Conservation (phyloP, 768 basidiomycete species). For the Exidia glandulosa region DNA sequence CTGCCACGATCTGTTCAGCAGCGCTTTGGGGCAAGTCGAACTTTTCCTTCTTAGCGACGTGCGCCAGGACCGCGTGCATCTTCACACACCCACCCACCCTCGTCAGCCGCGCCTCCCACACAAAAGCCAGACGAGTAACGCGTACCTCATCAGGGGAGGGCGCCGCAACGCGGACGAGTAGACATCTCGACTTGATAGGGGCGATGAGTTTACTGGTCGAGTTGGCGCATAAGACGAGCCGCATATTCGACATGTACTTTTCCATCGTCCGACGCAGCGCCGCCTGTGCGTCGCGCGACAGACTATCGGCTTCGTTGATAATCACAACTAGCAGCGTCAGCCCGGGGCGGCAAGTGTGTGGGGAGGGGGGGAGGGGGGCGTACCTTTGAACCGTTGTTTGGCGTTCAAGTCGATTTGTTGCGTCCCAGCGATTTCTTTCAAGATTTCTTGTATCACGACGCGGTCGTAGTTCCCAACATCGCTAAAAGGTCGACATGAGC, state of each 20-base stretch:
- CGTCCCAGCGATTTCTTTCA: slow-evolving; percentile 98
- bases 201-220: slow-evolving; percentile 93
- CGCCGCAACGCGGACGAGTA: slow-evolving; percentile 87
- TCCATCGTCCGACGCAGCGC: slow-evolving; percentile 97
- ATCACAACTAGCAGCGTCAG: slow-evolving; percentile 63
- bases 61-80: slow-evolving; percentile 71
- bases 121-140: neutral
- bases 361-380: no score
- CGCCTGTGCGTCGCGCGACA: slow-evolving; percentile 93
- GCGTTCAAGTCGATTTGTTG: slow-evolving; percentile 96
- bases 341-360: neutral
- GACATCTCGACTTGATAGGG: slow-evolving; percentile 90
- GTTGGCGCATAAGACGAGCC: slow-evolving; percentile 92
- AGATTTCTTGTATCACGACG: slow-evolving; percentile 88
- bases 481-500: slow-evolving; percentile 33
- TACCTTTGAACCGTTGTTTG: slow-evolving; percentile 94
- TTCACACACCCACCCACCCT: slow-evolving; percentile 20
- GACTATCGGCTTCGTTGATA: slow-evolving; percentile 93
- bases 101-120: neutral
- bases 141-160: slow-evolving; percentile 67
- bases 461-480: slow-evolving; percentile 95
- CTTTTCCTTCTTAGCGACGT: slow-evolving; percentile 69
- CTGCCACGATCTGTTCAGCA: slow-evolving; percentile 61
- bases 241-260: slow-evolving; percentile 97
- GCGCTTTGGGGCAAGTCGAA: slow-evolving; percentile 76